Evolutionary conservation across 306 rosid genomes (phyloP).

Genomic region (Quercus robur): DNA sequence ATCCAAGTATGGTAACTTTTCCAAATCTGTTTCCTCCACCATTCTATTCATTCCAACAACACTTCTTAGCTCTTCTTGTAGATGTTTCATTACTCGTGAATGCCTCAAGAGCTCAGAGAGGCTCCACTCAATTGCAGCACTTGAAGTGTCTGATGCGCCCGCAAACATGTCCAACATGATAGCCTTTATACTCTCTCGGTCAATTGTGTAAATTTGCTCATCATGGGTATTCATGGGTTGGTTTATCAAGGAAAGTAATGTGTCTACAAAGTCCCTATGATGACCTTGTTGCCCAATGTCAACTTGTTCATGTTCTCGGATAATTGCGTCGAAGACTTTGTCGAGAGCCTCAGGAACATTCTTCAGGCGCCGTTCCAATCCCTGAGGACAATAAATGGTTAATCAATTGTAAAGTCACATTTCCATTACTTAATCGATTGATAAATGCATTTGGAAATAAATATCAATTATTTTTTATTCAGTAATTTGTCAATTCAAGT

Average conservation of each 20-base stretch:
- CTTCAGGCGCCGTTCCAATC: slow-evolving; percentile 15
- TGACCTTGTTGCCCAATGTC: neutral
- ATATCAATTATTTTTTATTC: no score
- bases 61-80: slow-evolving; percentile 36
- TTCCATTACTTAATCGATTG: no score
- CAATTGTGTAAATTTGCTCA: slow-evolving; percentile 2
- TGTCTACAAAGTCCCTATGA: slow-evolving; percentile 23
- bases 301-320: slow-evolving; percentile 26
- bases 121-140: slow-evolving; percentile 23
- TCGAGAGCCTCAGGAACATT: slow-evolving; percentile 22
- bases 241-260: slow-evolving; percentile 22
- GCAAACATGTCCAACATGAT: slow-evolving; percentile 26
- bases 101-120: slow-evolving; percentile 40
- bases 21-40: no score
- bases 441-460: no score
- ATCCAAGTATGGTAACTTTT: no score
- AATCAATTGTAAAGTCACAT: no score
- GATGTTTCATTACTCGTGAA: slow-evolving; percentile 33
- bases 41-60: no score
- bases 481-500: no score
- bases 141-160: slow-evolving; percentile 9
- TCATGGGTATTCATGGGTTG: slow-evolving; percentile 23
- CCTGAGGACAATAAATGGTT: slow-evolving; percentile 1
- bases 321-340: slow-evolving; percentile 18
- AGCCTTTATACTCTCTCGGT: slow-evolving; percentile 36